Base-by-base conservation (phyloP, 345 rosid species). In the Eucalyptus grandis region DNA sequence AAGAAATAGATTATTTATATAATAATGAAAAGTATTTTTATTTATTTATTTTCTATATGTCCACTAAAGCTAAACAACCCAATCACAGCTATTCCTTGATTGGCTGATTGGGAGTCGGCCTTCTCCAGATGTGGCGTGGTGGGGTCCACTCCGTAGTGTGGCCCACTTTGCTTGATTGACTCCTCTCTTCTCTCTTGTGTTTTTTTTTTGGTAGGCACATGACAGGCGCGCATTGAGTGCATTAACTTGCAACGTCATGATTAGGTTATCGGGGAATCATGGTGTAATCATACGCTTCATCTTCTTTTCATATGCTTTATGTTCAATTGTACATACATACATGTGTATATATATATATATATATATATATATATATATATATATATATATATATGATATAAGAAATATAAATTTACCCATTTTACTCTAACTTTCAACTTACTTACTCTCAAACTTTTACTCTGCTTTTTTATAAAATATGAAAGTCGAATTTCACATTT, bases 381-480 rank as follows among this genome's bases (percentile, higher is more conserved):
- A n/a, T 19, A 53, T 27, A 12, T 12, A 56, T 56, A 27, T 22
- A 22, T 4, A 10, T 56, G 11, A 9, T 53, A 53, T 21, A 8
- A 53, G 11, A 53, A 53, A 8, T 53, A 19, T 53, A 19, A 51
- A 6, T 19, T 53, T 53, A 1, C 0, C 11, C 26, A 19, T 21
- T 2, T 0, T 53, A 53, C 58, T 53, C 2, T 21, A 53, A 53
- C 11, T 53, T 53, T 21, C 0, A 8, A 53, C 1, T 53, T 53
- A 53, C 2, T 21, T 53, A 53, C 0, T 8, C 11, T 53, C 11
- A 53, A 53, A 21, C 5, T 53, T 53, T 53, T 53, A 53, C 5
- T 21, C 5, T 0, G 0, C 5, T 53, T 53, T 0, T 53, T 21
- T 53, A 53, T 53, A 53, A 0, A 53, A 19, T 0, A 0, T 8